A percentile compares a stretch with the other conserved stretches of the same genome.
These are phyloP conservation scores for Lenzites betulinus DNA, from an alignment of 768 basidiomycete species.

Conservation along the genomic window DNA sequence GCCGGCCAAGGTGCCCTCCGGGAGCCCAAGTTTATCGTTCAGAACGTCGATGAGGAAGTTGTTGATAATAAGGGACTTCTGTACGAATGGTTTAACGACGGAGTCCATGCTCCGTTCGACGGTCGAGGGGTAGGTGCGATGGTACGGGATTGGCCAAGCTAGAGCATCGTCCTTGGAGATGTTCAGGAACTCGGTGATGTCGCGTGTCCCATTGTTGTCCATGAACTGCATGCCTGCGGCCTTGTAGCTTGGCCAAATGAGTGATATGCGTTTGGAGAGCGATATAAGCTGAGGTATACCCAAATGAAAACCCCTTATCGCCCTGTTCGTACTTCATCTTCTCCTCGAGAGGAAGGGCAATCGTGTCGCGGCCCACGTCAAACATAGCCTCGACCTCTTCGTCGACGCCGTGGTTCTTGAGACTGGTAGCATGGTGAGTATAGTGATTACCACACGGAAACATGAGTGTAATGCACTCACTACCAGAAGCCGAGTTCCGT, in stretches of 20 bases:
- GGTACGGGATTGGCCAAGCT: conserved; percentile 32
- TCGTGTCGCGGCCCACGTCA: conserved; percentile 43
- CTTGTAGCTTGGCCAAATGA: conserved; percentile 26
- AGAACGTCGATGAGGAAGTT: conserved; percentile 34
- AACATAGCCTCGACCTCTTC: conserved; percentile 42
- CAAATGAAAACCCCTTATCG: conserved; percentile 41
- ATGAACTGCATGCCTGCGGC: conserved; percentile 36
- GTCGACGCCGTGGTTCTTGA: conserved; percentile 47
- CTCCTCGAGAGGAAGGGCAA: conserved; percentile 44
- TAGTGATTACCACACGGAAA: too few relatives aligned
- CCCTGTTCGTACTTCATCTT: conserved; percentile 48
- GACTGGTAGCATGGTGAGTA: conserved; percentile 26
- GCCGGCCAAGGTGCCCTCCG: conserved; percentile 30
- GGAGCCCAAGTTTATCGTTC: conserved; percentile 36
- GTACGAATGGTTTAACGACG: conserved; percentile 33
- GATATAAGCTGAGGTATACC: conserved; percentile 23
- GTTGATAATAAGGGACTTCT: conserved; percentile 33
- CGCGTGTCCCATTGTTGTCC: conserved; percentile 35
- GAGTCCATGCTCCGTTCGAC: conserved; percentile 33
- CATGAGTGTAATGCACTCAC: conserved; percentile 34
- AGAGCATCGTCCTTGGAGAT: conserved; percentile 41
- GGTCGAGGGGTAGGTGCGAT: conserved; percentile 38
- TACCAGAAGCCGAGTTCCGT: conserved; percentile 57
- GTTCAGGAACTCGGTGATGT: conserved; percentile 41
- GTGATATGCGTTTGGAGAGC: neutral